Conservation (phyloP, 2,329 filamentous ascomycete genomes). For the Fusarium nurragi region DNA sequence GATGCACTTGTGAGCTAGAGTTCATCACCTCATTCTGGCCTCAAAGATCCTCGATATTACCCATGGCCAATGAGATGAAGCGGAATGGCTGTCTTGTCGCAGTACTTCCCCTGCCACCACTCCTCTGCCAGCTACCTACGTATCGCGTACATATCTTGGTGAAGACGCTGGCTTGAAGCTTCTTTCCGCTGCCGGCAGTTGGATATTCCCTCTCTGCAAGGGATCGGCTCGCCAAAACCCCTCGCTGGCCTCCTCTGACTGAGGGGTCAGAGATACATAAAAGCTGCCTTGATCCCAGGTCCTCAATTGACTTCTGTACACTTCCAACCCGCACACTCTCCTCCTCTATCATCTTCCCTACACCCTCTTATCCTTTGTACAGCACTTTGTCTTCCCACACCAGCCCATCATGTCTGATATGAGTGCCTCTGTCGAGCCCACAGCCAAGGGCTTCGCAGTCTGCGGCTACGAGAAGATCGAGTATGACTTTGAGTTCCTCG, state of each 20-base stretch:
- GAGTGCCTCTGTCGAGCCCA: slow-evolving; percentile 72
- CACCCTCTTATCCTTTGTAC: slow-evolving; percentile 3
- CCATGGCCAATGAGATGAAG: slow-evolving; percentile 5
- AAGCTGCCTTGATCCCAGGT: slow-evolving; percentile 16
- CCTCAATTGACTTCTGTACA: neutral
- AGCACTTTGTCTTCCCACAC: neutral
- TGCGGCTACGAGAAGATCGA: slow-evolving; percentile 80
- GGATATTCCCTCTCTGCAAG: neutral
- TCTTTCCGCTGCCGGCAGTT: slow-evolving; percentile 21
- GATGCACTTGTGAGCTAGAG: neutral
- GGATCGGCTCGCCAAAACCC: neutral
- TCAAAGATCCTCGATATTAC: neutral
- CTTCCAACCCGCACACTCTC: slow-evolving; percentile 19
- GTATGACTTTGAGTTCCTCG: slow-evolving; percentile 78
- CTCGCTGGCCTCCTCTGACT: neutral
- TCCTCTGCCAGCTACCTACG: fast-evolving
- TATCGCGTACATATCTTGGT: slow-evolving; percentile 13
- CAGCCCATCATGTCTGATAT: slow-evolving; percentile 71
- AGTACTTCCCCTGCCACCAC: neutral
- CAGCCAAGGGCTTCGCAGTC: slow-evolving; percentile 72
- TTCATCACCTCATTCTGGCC: slow-evolving; percentile 23
- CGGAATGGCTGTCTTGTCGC: neutral
- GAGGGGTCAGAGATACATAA: slow-evolving; percentile 13
- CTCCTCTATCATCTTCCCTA: neutral
- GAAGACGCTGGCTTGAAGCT: slow-evolving; percentile 8